These are phyloP conservation scores for Thalassiosira hispida DNA, from an alignment of 352 stramenopile genomes.

Conservation along the genomic window DNA sequence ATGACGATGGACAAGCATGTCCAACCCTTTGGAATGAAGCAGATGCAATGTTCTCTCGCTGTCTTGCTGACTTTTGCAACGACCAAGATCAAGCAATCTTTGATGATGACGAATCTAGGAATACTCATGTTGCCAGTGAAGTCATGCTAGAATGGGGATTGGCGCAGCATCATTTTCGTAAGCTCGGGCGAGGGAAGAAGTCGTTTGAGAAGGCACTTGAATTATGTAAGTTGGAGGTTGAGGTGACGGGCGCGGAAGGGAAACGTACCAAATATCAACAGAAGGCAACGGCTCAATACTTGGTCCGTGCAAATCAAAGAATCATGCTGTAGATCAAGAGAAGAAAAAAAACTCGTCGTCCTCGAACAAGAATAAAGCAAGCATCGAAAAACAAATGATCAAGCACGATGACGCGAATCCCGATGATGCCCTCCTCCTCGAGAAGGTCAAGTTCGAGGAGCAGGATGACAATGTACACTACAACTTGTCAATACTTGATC, in stretches of 20 bases:
- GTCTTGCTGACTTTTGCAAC: conserved; percentile 40
- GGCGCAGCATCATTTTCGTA: conserved; percentile 92
- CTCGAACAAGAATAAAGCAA: conserved; percentile 25
- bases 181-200: conserved; percentile 89
- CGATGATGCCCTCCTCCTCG: conserved; percentile 89
- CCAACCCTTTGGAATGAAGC: conserved; percentile 69
- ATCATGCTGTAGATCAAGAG: conserved; percentile 43
- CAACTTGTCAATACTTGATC: conserved; percentile 73
- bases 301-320: conserved; percentile 68
- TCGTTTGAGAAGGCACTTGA: conserved; percentile 90
- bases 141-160: conserved; percentile 93
- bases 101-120: conserved; percentile 28
- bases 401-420: conserved; percentile 82
- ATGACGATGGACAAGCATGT: conserved; percentile 61
- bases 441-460: conserved; percentile 90
- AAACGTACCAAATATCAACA: conserved; percentile 95
- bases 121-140: conserved; percentile 66
- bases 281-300: conserved; percentile 89
- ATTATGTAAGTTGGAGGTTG: conserved; percentile 86
- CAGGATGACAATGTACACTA: conserved; percentile 61
- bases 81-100: neutral
- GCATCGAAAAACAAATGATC: conserved; percentile 66
- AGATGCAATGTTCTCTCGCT: conserved; percentile 52
- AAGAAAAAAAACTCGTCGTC: conserved; percentile 46
- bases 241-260: conserved; percentile 91